Conservation (phyloP, 164 flowering plant species). For the Houttuynia cordata region DNA sequence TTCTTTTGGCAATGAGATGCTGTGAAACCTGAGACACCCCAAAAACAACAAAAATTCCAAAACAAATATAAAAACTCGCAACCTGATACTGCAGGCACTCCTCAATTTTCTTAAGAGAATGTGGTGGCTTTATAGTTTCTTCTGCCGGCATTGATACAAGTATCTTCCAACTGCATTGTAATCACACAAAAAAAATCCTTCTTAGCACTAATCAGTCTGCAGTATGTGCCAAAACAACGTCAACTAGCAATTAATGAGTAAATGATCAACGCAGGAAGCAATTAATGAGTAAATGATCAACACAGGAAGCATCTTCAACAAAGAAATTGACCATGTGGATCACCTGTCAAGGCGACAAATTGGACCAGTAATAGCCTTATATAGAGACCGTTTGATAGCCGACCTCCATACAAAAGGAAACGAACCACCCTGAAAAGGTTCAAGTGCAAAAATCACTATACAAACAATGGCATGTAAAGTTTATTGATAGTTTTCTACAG, state of each 20-base stretch:
- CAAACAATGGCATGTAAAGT: background rate
- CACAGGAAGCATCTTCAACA: background rate
- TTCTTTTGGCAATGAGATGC: background rate
- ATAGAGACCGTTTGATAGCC: conserved; percentile 60
- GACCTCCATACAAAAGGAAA: conserved; percentile 96
- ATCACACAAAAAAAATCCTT: background rate
- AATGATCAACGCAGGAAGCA: too few species aligned
- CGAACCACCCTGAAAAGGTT: conserved; percentile 73
- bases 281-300: too few species aligned
- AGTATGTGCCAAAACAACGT: background rate
- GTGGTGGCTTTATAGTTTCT: conserved; percentile 46
- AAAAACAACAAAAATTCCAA: background rate
- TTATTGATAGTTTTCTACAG: background rate
- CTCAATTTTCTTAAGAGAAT: conserved; percentile 54
- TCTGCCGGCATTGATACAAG: conserved; percentile 71
- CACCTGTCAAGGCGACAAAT: conserved; percentile 77
- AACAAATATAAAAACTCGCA: background rate
- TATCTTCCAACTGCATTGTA: conserved; percentile 64
- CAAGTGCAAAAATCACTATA: background rate
- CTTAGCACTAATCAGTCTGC: background rate
- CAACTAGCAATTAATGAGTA: background rate
- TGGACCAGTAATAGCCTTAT: conserved; percentile 50
- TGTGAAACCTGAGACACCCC: background rate
- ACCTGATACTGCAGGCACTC: conserved; percentile 54
- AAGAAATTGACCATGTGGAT: background rate